Base-by-base conservation (phyloP, 2,329 filamentous ascomycete species). In the Neofusicoccum laricinum region DNA sequence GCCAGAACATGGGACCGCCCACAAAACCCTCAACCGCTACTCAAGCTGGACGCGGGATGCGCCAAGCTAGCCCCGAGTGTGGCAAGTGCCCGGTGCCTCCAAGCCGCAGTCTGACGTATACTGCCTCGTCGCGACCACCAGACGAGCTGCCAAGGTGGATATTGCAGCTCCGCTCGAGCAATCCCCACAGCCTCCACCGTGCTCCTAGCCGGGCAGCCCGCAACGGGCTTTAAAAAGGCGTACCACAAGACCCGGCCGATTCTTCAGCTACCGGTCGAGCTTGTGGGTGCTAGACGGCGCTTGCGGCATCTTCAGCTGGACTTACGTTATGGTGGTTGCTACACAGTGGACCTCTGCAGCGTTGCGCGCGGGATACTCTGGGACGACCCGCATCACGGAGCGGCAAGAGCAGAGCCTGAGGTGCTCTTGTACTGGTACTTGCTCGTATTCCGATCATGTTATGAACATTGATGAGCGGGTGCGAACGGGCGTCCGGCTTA, bases 61-160 rank as follows among this genome's bases (percentile, higher is more conserved):
- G 50, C 17, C 50, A 41, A n/a, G 38, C 38, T 57, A 57, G 21
- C 25, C 38, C 53, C 41, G n/a, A 15, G 25, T 34, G 38, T 45
- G 53, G 53, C 53, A 41, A 57, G 51, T 25, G 36, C 36, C 51
- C 50, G 17, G n/a, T 36, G 5, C 50, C 15, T 53, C 50, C 12
- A 19, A 45, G 25, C 55, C 55, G 55, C 55, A 59, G n/a, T 12
- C 30, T 59, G 55, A 59, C 55, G 55, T 59, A 59, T 38, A 46
- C 12, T 17, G 17, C 17, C 15, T 34, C 38, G 53, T 41, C 53
- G 40, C 45, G n/a, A n/a, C n/a, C n/a, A n/a, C n/a, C n/a, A n/a
- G n/a, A 32, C 53, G 53, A 58, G 53, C 25, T 34, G 40, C 53
- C 53, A 45, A 19, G 40, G 3, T 19, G 15, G 53, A 12, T 19